A percentile compares a stretch with the other conserved stretches of the same genome.
phyloP scores from a whole-genome alignment of 441 rosid species.

The Raphanus hybrid region DNA sequence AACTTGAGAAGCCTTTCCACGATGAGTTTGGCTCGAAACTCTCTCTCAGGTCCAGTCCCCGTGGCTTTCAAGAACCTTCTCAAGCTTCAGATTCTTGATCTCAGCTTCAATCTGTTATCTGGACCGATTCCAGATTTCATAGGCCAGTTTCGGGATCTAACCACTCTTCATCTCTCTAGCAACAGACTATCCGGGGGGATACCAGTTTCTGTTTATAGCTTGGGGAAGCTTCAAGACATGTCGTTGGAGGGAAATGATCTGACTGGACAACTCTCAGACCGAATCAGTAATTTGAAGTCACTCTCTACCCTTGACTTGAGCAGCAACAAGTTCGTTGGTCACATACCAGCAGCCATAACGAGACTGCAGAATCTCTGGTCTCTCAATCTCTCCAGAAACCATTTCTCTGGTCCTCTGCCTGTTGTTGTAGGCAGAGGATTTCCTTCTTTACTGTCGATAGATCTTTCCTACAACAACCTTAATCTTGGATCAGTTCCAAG shows the following conservation, averaged over 20 bases:
- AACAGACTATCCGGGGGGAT: constrained; percentile 69
- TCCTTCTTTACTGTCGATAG: constrained; percentile 79
- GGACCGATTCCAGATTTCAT: constrained; percentile 69
- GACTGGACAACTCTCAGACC: constrained; percentile 67
- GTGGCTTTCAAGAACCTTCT: constrained; percentile 52
- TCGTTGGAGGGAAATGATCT: constrained; percentile 75
- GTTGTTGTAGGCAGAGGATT: constrained; percentile 54
- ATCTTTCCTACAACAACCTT: constrained; percentile 84
- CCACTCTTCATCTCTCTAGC: constrained; percentile 64
- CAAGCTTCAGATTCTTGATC: constrained; percentile 71
- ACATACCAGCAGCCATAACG: constrained; percentile 70
- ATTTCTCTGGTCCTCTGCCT: constrained; percentile 71
- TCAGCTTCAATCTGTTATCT: constrained; percentile 76
- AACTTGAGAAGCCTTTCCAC: constrained; percentile 52
- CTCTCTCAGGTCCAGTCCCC: constrained; percentile 74
- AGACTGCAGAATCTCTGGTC: constrained; percentile 80
- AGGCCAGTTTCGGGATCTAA: constrained; percentile 58
- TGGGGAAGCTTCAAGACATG: constrained; percentile 62
- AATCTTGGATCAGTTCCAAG: constrained; percentile 68
- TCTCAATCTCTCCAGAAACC: constrained; percentile 86
- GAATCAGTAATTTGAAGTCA: constrained; percentile 65
- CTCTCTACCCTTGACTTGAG: constrained; percentile 72
- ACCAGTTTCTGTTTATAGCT: constrained; percentile 67
- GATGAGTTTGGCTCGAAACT: constrained; percentile 65
- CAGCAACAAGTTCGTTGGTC: constrained; percentile 68